Evolutionary conservation across 208 protist species (phyloP).

Genomic region (Porcisia deanei): DNA sequence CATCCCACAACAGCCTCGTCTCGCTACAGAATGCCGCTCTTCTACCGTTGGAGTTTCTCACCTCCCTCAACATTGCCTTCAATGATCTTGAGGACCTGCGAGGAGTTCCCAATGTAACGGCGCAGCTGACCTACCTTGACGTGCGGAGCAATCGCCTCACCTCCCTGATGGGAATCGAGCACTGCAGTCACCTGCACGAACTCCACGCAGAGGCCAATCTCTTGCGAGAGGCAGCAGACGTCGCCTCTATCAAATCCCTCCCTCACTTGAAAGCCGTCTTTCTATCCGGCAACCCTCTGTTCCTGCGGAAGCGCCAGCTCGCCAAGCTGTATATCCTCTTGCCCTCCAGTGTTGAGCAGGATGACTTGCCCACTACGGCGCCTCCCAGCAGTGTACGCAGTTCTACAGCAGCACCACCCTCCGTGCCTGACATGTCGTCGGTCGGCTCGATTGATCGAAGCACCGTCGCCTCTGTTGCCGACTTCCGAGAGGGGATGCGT

Average conservation of each 20-base stretch:
- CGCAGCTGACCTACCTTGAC: slow-evolving; percentile 53
- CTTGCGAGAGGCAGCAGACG: slow-evolving; percentile 46
- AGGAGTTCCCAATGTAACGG: slow-evolving; percentile 47
- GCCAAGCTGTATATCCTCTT: slow-evolving; percentile 41
- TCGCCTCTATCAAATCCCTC: slow-evolving; percentile 41
- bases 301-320: slow-evolving; percentile 44
- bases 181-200: slow-evolving; percentile 44
- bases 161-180: slow-evolving; percentile 57
- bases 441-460: slow-evolving; percentile 26
- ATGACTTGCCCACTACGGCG: slow-evolving; percentile 43
- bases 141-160: slow-evolving; percentile 58
- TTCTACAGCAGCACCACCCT: slow-evolving; percentile 29
- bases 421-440: slow-evolving; percentile 22
- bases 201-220: slow-evolving; percentile 66
- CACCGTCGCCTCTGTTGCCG: slow-evolving; percentile 5
- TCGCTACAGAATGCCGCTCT: slow-evolving; percentile 59
- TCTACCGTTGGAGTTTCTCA: slow-evolving; percentile 47
- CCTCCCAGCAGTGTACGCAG: slow-evolving; percentile 28
- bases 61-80: slow-evolving; percentile 63
- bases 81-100: slow-evolving; percentile 65
- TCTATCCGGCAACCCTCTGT: slow-evolving; percentile 66
- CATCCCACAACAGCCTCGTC: slow-evolving; percentile 76
- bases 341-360: slow-evolving; percentile 32
- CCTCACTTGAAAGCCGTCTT: slow-evolving; percentile 32
- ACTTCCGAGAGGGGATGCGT: neutral